Conservation (phyloP, 805 yeast species). For the Wickerhamomyces kurtzmanii region DNA sequence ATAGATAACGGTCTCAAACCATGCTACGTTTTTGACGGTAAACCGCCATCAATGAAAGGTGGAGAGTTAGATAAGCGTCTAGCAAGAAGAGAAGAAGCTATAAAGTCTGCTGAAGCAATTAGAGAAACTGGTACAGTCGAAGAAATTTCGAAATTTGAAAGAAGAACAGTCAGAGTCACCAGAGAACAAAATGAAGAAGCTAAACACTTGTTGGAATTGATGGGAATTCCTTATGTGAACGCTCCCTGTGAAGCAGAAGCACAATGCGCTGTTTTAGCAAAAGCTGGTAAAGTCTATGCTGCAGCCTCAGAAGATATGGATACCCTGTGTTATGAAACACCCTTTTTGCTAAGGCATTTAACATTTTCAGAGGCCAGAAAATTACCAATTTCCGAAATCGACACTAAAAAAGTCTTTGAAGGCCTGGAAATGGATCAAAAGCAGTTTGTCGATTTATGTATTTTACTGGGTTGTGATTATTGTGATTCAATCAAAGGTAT, state of each 20-base stretch:
- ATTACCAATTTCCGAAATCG: constrained; percentile 81
- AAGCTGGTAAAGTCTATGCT: constrained; percentile 85
- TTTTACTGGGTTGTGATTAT: constrained; percentile 92
- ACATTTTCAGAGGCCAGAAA: constrained; percentile 93
- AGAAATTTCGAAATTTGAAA: constrained; percentile 66
- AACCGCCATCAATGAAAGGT: constrained; percentile 90
- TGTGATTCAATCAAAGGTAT: constrained; percentile 92
- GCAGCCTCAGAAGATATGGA: constrained; percentile 99
- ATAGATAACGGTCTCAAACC: constrained; percentile 94
- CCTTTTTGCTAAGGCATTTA: constrained; percentile 73
- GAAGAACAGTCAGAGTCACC: constrained; percentile 84
- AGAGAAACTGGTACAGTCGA: constrained; percentile 76
- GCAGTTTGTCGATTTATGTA: constrained; percentile 86
- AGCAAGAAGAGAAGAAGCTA: constrained; percentile 75
- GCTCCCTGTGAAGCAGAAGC: constrained; percentile 99
- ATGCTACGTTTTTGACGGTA: constrained; percentile 94
- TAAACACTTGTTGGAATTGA: constrained; percentile 61
- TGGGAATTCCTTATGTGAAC: constrained; percentile 92
- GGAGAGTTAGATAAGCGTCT: constrained; percentile 87
- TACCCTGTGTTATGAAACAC: constrained; percentile 86
- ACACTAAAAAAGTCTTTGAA: constrained; percentile 55
- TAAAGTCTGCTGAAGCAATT: constrained; percentile 59
- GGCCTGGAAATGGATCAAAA: constrained; percentile 66
- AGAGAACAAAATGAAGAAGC: constrained; percentile 93
- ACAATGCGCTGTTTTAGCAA: constrained; percentile 91